A percentile compares a stretch with the other conserved stretches of the same genome.
phyloP scores from a whole-genome alignment of 2,329 filamentous ascomycete species.

The Diplodia seriata region DNA sequence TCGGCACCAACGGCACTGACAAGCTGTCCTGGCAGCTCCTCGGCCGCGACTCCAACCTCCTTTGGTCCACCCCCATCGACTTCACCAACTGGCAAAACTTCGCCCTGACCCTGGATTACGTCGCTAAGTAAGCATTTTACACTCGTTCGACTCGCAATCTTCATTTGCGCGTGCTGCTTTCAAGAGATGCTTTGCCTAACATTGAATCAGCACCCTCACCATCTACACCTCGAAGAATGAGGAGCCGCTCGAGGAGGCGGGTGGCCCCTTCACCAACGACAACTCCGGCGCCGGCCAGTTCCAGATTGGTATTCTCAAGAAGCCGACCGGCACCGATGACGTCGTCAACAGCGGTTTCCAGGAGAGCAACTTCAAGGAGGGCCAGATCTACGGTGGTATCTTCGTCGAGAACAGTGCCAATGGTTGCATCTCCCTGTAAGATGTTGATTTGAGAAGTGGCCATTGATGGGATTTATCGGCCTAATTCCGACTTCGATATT shows the following conservation, averaged over 20 bases:
- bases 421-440: conserved; percentile 45
- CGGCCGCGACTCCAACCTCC: conserved; percentile 43
- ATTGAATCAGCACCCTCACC: conserved; percentile 57
- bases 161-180: too few species aligned
- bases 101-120: conserved; percentile 64
- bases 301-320: conserved; percentile 69
- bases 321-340: conserved; percentile 57
- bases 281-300: conserved; percentile 66
- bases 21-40: conserved; percentile 54
- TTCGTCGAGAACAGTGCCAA: conserved; percentile 49
- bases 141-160: too few species aligned
- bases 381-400: conserved; percentile 49
- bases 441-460: background rate
- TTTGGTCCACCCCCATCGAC: conserved; percentile 62
- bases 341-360: conserved; percentile 50
- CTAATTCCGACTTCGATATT: conserved; percentile 1
- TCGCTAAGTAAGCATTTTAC: conserved; percentile 55
- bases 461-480: background rate
- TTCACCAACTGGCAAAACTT: conserved; percentile 66
- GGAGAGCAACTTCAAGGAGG: conserved; percentile 45
- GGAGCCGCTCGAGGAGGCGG: conserved; percentile 57
- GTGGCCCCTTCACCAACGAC: conserved; percentile 56
- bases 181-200: background rate
- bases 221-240: conserved; percentile 63
- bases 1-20: conserved; percentile 56